Base-by-base conservation (phyloP, 108 stramenopile genomes). In the Nitzschia sp. region DNA sequence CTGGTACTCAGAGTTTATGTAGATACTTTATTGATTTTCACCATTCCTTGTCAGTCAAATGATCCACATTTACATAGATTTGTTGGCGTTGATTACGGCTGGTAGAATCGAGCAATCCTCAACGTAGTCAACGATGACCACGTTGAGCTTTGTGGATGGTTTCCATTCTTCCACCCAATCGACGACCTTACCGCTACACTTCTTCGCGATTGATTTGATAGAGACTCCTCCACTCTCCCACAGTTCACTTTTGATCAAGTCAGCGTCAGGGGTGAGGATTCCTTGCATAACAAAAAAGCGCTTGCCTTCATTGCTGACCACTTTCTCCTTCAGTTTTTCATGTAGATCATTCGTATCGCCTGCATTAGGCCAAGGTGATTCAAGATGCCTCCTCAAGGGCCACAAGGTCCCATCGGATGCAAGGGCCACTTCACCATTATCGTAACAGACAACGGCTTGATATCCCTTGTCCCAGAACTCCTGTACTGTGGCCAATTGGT, bases 111-210 rank as follows among this genome's bases (percentile, higher is more conserved):
- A 51, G 53, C 67, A 69, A 38, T 63, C 46, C 8, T 75, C 67
- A 44, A 56, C 69, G 51, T 69, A 75, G 42, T 75, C 74, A 20
- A 75, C 74, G 46, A 75, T 75, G 26, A 75, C 74, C 39, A 75
- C 53, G 26, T 75, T 75, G 7, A 68, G 61, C 24, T 41, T 63
- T 21, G 52, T 10, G 0, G 21, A 11, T 24, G 40, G 55, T 7
- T 61, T 59, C 73, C 73, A 74, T 40, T 74, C 73, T 61, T 74
- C 73, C 40, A 67, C 65, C 73, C 73, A 74, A 38, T 69, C 61
- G 14, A 63, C 54, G 22, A 75, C 67, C 39, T 63, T 75, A 11
- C 51, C 19, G 37, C 61, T 61, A 6, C 40, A 42, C 20, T 41
- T 53, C 29, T 48, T 46, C 8, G 74, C 42, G 59, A 69, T 63